These are phyloP conservation scores for Volutella citrinella DNA, from an alignment of 2,329 filamentous ascomycete species.

Conservation along the genomic window DNA sequence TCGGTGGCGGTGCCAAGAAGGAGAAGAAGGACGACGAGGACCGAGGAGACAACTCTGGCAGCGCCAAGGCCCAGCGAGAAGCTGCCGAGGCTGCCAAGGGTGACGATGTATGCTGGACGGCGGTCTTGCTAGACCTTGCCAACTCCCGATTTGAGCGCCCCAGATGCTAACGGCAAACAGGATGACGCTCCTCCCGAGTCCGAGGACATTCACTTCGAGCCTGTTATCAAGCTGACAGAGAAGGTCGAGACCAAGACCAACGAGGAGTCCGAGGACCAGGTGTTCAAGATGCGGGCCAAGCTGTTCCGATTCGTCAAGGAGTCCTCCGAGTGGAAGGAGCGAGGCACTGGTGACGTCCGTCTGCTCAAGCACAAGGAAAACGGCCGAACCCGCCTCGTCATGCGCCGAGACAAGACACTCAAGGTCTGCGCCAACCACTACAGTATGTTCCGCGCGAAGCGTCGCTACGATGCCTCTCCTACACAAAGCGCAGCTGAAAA, in stretches of 20 bases:
- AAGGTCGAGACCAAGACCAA: conserved; percentile 97
- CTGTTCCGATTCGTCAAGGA: conserved; percentile 97
- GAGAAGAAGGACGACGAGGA: conserved; percentile 85
- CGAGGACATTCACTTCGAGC: conserved; percentile 94
- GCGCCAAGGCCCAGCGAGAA: conserved; percentile 74
- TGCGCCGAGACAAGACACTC: conserved; percentile 99
- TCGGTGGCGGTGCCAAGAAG: conserved; percentile 95
- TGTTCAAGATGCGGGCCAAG: conserved; percentile 99
- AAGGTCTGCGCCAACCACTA: conserved; percentile 99
- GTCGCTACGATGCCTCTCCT: too few relatives aligned
- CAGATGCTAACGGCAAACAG: too few relatives aligned
- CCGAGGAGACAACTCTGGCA: conserved; percentile 82
- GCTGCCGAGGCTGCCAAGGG: conserved; percentile 57
- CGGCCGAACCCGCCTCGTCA: conserved; percentile 93
- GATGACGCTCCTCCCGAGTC: conserved; percentile 80
- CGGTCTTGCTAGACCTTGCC: too few relatives aligned
- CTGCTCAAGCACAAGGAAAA: conserved; percentile 99
- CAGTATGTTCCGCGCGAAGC: too few relatives aligned
- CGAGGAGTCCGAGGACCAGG: conserved; percentile 95
- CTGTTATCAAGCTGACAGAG: conserved; percentile 92
- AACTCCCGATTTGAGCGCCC: too few relatives aligned
- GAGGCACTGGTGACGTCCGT: conserved; percentile 92
- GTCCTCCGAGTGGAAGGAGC: conserved; percentile 96
- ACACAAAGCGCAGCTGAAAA: too few relatives aligned
- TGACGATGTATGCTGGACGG: conserved; percentile 56